Evolutionary conservation across 495 filamentous ascomycete species (phyloP).

Genomic region (Terfezia claveryi): DNA sequence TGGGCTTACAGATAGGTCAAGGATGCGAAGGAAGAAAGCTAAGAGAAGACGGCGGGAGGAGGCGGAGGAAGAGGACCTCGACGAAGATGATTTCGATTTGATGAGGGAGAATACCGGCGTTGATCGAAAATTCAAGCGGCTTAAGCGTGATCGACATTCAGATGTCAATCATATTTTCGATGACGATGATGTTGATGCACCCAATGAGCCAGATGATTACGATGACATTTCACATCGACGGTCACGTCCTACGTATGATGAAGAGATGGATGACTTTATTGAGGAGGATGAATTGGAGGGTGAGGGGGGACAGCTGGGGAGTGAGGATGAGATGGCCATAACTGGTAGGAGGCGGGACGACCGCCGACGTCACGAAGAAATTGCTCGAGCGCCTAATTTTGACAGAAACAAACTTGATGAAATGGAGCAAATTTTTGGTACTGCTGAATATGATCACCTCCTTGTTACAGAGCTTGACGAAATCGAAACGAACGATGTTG

Average conservation of each 20-base stretch:
- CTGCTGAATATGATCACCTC: conserved; percentile 84
- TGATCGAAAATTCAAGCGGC: conserved; percentile 57
- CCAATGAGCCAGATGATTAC: conserved; percentile 30
- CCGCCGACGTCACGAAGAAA: not conserved
- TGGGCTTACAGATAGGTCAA: conserved; percentile 11
- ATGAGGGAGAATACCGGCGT: conserved; percentile 29
- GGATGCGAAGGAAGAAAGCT: conserved; percentile 36
- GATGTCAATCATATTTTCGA: conserved; percentile 68
- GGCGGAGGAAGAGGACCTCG: conserved; percentile 61
- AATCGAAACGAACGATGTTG: conserved; percentile 46
- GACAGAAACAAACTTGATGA: conserved; percentile 83
- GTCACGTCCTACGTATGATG: conserved; percentile 11
- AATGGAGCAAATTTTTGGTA: conserved; percentile 86
- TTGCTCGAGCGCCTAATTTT: conserved; percentile 34
- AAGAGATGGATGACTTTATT: conserved; percentile 94
- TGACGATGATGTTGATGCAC: conserved; percentile 22
- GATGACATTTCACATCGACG: conserved; percentile 26
- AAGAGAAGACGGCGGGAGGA: conserved; percentile 49
- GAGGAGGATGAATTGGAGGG: conserved; percentile 87
- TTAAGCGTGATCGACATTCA: conserved; percentile 65
- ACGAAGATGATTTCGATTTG: conserved; percentile 90
- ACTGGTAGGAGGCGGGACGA: conserved; percentile 20
- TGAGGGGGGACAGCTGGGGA: conserved; percentile 48
- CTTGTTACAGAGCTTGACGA: conserved; percentile 62
- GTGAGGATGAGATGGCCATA: conserved; percentile 73